Evolutionary conservation across 495 filamentous ascomycete species (phyloP).

Genomic region (Filosporella fistucella): DNA sequence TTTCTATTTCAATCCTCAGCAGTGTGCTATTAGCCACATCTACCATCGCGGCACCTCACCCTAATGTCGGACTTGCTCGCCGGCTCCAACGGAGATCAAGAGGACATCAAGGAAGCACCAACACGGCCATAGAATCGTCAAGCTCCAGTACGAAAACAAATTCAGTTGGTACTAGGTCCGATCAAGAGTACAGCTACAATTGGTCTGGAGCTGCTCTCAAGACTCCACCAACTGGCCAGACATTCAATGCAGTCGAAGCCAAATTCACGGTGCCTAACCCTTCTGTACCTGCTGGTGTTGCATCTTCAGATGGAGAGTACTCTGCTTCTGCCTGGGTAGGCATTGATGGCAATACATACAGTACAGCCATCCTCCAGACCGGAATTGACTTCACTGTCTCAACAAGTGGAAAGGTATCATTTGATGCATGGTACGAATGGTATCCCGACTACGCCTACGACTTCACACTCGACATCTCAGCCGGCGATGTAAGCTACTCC

Average conservation of each 20-base stretch:
- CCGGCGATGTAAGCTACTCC: not conserved
- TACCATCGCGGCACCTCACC: no score
- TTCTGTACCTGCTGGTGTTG: slow-evolving; percentile 19
- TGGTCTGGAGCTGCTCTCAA: slow-evolving; percentile 46
- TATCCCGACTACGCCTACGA: slow-evolving; percentile 55
- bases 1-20: no score
- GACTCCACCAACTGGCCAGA: slow-evolving; percentile 12
- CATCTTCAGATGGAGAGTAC: slow-evolving; percentile 28
- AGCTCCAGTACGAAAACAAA: no score
- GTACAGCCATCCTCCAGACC: slow-evolving; percentile 49
- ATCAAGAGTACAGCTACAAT: slow-evolving; percentile 57
- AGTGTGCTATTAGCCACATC: no score
- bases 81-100: no score
- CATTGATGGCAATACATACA: slow-evolving; percentile 57
- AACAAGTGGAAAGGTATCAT: slow-evolving; percentile 35
- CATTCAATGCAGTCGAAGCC: slow-evolving; percentile 46
- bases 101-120: no score
- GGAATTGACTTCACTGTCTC: slow-evolving; percentile 55
- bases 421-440: slow-evolving; percentile 66
- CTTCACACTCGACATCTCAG: slow-evolving; percentile 44
- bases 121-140: no score
- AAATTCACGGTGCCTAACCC: slow-evolving; percentile 52
- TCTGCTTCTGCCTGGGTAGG: slow-evolving; percentile 63
- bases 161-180: no score
- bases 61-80: no score